Percentiles rank a stretch among this genome's conserved stretches.
Conservation (phyloP, 2,329 filamentous ascomycete genomes). For the Venturia carpophila region DNA sequence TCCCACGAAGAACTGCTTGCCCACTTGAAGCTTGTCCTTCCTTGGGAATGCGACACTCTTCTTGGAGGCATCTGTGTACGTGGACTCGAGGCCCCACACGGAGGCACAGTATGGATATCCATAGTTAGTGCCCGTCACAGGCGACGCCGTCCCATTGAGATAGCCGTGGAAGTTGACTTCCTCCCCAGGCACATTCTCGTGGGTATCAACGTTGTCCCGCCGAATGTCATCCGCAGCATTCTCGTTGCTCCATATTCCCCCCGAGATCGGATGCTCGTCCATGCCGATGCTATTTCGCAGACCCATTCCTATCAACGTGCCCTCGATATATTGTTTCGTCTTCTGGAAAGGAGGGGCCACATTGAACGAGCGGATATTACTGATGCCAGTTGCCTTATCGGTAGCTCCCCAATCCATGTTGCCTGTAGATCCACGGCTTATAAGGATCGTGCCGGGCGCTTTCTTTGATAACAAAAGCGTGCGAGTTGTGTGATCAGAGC, state of each 20-base stretch:
- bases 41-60: slow-evolving; percentile 29
- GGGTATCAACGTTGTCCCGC: slow-evolving; percentile 51
- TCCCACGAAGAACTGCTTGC: slow-evolving; percentile 43
- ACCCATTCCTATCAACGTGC: slow-evolving; percentile 54
- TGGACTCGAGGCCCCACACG: slow-evolving; percentile 50
- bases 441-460: slow-evolving; percentile 50
- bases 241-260: slow-evolving; percentile 53
- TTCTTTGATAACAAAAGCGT: slow-evolving; percentile 57
- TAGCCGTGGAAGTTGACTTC: slow-evolving; percentile 66
- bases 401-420: slow-evolving; percentile 54
- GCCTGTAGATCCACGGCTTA: slow-evolving; percentile 55
- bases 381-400: slow-evolving; percentile 48
- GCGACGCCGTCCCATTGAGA: slow-evolving; percentile 41
- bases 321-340: slow-evolving; percentile 44
- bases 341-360: slow-evolving; percentile 35
- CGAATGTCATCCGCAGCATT: slow-evolving; percentile 60
- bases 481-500: slow-evolving; percentile 54
- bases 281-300: slow-evolving; percentile 65
- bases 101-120: slow-evolving; percentile 66
- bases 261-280: slow-evolving; percentile 49
- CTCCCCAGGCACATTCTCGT: slow-evolving; percentile 62
- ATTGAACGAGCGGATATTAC: slow-evolving; percentile 58
- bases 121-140: slow-evolving; percentile 48
- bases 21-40: slow-evolving; percentile 37
- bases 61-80: slow-evolving; percentile 23